phyloP scores from a whole-genome alignment of 495 filamentous ascomycete genomes.

The Alectoria sarmentosa region DNA sequence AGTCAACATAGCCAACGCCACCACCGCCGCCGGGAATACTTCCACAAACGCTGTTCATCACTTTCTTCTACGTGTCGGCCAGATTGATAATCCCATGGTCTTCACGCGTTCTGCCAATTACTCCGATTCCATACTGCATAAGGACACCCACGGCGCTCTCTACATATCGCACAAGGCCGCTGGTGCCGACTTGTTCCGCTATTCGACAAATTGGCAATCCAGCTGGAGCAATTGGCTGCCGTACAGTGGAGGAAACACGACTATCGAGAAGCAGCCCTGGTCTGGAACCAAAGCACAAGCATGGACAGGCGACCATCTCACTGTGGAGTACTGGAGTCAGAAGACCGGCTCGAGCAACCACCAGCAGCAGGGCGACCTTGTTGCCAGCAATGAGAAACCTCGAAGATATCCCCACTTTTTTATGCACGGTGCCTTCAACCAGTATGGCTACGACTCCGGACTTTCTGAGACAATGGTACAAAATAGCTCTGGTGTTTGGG shows the following conservation, averaged over 20 bases:
- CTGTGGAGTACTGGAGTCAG: slow-evolving; percentile 56
- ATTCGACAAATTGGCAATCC: slow-evolving; percentile 48
- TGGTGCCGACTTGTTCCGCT: slow-evolving; percentile 53
- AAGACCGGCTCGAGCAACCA: slow-evolving; percentile 52
- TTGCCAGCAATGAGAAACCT: slow-evolving; percentile 28
- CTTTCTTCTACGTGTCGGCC: slow-evolving; percentile 42
- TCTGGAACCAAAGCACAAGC: slow-evolving; percentile 45
- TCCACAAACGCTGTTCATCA: slow-evolving; percentile 39
- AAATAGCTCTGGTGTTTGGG: slow-evolving; percentile 39
- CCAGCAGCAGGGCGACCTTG: slow-evolving; percentile 50
- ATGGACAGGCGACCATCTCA: slow-evolving; percentile 56
- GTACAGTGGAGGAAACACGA: slow-evolving; percentile 40
- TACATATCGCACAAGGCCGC: slow-evolving; percentile 49
- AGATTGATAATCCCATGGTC: slow-evolving; percentile 40
- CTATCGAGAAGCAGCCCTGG: slow-evolving; percentile 38
- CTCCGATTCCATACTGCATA: slow-evolving; percentile 40
- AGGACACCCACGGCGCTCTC: slow-evolving; percentile 30
- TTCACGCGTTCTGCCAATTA: slow-evolving; percentile 50
- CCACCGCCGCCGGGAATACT: slow-evolving; percentile 29
- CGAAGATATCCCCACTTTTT: slow-evolving; percentile 55
- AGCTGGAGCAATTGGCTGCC: slow-evolving; percentile 48
- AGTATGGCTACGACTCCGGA: slow-evolving; percentile 57
- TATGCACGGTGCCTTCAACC: slow-evolving; percentile 54
- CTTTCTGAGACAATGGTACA: slow-evolving; percentile 45
- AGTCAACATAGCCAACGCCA: slow-evolving; percentile 40